Evolutionary conservation across 768 basidiomycete species (phyloP).

Genomic region (Suillus plorans): DNA sequence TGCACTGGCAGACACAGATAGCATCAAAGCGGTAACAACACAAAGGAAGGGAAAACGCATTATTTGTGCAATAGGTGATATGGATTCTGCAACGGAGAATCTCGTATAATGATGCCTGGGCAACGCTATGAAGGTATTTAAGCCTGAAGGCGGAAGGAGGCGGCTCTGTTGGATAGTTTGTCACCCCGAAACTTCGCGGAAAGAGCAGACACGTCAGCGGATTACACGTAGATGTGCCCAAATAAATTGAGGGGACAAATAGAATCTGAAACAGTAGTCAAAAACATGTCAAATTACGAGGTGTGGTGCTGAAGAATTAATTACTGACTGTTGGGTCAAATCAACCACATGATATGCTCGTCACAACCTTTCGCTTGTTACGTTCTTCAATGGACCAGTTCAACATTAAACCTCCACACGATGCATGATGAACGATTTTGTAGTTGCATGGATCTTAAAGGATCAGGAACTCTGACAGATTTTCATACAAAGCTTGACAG

Average conservation of each 20-base stretch:
- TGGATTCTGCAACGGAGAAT: not conserved
- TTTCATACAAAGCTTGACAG: not conserved
- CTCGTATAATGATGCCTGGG: too few relatives aligned
- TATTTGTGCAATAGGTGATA: not conserved
- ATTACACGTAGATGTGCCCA: not conserved
- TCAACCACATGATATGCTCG: too few relatives aligned
- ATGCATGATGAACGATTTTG: too few relatives aligned
- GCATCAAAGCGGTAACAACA: not conserved
- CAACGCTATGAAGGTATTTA: too few relatives aligned
- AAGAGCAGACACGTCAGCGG: not conserved
- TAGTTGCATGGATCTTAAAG: too few relatives aligned
- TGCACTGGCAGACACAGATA: not conserved
- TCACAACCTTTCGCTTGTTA: conserved; percentile 41
- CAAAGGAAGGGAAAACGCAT: not conserved
- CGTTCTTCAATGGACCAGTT: conserved; percentile 52
- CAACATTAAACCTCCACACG: too few relatives aligned
- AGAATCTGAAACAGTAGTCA: not conserved
- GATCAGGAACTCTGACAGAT: too few relatives aligned
- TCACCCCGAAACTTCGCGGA: not conserved
- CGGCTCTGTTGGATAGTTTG: not conserved
- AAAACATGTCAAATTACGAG: not conserved
- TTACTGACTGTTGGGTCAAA: not conserved
- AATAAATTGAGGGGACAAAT: not conserved
- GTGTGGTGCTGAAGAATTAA: not conserved
- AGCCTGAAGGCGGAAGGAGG: not conserved